Evolutionary conservation across 805 yeast species (phyloP).

Genomic region (Metschnikowia amazonensis): DNA sequence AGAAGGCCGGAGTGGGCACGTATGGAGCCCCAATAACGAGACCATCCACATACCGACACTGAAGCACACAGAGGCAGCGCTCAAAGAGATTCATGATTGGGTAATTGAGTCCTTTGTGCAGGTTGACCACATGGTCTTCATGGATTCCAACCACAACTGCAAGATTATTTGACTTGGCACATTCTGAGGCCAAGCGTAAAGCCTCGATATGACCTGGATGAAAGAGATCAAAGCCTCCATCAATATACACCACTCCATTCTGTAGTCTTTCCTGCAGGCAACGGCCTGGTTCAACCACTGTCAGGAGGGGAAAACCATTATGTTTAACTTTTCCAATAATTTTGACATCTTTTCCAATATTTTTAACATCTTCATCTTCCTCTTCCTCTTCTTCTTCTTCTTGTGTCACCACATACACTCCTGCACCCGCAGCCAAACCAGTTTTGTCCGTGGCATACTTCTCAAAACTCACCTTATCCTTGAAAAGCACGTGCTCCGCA

Average conservation of each 20-base stretch:
- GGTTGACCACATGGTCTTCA: slow-evolving; percentile 54
- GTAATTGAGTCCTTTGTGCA: slow-evolving; percentile 56
- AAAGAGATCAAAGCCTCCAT: slow-evolving; percentile 88
- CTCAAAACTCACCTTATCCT: slow-evolving; percentile 35
- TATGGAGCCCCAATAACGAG: slow-evolving; percentile 69
- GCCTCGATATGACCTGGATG: slow-evolving; percentile 90
- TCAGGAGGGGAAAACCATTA: slow-evolving; percentile 21
- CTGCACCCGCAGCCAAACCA: slow-evolving; percentile 57
- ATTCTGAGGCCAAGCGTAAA: slow-evolving; percentile 45
- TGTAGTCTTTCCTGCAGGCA: slow-evolving; percentile 15
- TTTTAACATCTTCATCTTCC: too few relatives aligned
- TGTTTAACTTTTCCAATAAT: too few relatives aligned
- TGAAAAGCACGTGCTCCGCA: slow-evolving; percentile 27
- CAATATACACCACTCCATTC: slow-evolving; percentile 49
- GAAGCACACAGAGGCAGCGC: slow-evolving; percentile 81
- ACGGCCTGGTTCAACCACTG: slow-evolving; percentile 35
- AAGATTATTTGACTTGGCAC: slow-evolving; percentile 36
- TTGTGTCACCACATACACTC: slow-evolving; percentile 49
- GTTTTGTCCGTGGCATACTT: slow-evolving; percentile 61
- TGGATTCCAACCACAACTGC: slow-evolving; percentile 65
- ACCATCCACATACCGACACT: slow-evolving; percentile 81
- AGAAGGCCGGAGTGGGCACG: slow-evolving; percentile 39
- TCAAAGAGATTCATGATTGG: slow-evolving; percentile 89
- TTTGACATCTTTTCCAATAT: too few relatives aligned
- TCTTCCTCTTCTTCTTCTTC: too few relatives aligned